Base-by-base conservation (phyloP, 129 eudicot genomes). In the Artemisia tridentata region DNA sequence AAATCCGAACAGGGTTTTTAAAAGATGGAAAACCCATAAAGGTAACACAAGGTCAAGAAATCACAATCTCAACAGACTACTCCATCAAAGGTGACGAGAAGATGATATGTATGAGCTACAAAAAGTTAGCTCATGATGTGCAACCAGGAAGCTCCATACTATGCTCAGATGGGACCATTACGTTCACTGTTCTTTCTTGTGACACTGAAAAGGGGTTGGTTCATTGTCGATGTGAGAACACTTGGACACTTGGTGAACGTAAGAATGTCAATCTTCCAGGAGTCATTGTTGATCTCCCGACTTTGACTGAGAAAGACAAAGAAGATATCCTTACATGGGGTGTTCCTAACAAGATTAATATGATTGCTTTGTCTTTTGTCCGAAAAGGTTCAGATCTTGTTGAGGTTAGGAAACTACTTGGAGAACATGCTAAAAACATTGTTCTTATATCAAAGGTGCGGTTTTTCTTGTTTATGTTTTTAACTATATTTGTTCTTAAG, bases 251-350 rank as follows among this genome's bases (percentile, higher is more conserved):
- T 11, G 84, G 84, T 43, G 84, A 80, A 62, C 70, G 84, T n/a
- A 80, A 80, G 84, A 80, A 80, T 20, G 84, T 80, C 20, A 80
- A 80, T 69, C 84, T 80, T 47, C 80, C 84, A 0, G 80, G 84
- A 4, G 84, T 80, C 62, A 64, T 80, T 7, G 84, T 80, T 46
- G 84, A 80, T 65, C 84, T 80, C 64, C 84, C 84, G 17, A 80
- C 84, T 31, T 74, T 80, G 68, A 80, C 84, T 0, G 84, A 80
- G 2, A 80, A 80, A 52, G 84, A 80, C 76, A 69, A 74, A 56
- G 84, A 80, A 29, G 84, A 80, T 53, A 47, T 80, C 61, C 60
- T 80, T 12, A 31, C 63, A 9, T 80, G 84, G 84, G 84, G 84
- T 4, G 72, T 79, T 53, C 83, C 83, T 43, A 79, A 79, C 21